A percentile compares a stretch with the other conserved stretches of the same genome.
These are phyloP conservation scores for Colletotrichum orbiculare DNA, from an alignment of 2,329 filamentous ascomycete species.

Conservation along the genomic window DNA sequence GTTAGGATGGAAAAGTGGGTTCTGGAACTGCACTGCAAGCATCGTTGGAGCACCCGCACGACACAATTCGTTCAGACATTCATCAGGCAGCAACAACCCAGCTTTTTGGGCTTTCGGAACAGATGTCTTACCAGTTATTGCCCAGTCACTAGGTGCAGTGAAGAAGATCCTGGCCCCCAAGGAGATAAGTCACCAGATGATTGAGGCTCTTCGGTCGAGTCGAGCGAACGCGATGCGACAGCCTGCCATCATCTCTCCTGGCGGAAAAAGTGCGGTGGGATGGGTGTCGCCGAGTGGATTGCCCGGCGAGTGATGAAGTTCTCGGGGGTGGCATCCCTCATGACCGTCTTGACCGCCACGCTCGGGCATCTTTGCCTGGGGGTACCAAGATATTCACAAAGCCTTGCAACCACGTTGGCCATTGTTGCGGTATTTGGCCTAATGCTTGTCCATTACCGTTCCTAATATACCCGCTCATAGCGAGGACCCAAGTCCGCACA, in stretches of 20 bases:
- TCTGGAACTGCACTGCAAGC: no score
- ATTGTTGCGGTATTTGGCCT: background rate
- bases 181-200: background rate
- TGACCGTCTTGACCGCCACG: conserved; percentile 25
- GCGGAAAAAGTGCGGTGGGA: no score
- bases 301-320: background rate
- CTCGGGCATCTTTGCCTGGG: background rate
- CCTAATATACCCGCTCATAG: conserved; percentile 9
- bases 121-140: background rate
- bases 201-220: conserved; percentile 10
- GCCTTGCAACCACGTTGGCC: background rate
- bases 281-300: no score
- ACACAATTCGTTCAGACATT: background rate
- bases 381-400: background rate
- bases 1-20: no score
- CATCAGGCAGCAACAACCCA: conserved; percentile 7
- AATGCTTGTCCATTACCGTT: conserved; percentile 5
- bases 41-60: background rate
- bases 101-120: background rate
- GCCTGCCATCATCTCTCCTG: no score
- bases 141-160: background rate
- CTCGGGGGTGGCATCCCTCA: background rate
- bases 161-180: conserved; percentile 9
- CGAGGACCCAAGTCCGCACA: background rate
- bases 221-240: background rate